Conservation (phyloP, 768 basidiomycete species). For the Russula sp. region DNA sequence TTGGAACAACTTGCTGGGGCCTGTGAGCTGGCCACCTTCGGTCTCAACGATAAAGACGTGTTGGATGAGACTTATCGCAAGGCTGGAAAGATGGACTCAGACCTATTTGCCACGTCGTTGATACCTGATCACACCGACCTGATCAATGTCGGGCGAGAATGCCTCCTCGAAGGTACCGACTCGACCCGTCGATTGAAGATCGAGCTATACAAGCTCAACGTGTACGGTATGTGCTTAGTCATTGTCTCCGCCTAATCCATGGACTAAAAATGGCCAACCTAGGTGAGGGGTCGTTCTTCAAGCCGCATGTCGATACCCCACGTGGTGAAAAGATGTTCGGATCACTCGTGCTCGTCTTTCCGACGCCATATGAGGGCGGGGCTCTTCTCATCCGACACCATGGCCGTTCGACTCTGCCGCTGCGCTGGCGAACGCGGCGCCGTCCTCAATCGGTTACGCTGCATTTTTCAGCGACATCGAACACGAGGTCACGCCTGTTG, state of each 20-base stretch:
- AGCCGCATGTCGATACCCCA: constrained; percentile 43
- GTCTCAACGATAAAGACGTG: constrained; percentile 31
- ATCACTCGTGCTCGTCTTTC: constrained; percentile 44
- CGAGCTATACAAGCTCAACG: constrained; percentile 41
- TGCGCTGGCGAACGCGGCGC: constrained; percentile 13
- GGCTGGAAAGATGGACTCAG: constrained; percentile 34
- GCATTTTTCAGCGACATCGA: constrained; percentile 41
- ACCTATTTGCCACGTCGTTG: constrained; percentile 32
- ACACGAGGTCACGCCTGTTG: constrained; percentile 38
- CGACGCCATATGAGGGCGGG: constrained; percentile 41
- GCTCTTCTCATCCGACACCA: constrained; percentile 32
- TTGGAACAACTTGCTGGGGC: constrained; percentile 28
- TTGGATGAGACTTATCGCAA: constrained; percentile 41
- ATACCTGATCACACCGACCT: constrained; percentile 27
- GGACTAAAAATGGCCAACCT: too few relatives aligned
- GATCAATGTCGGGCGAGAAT: constrained; percentile 24
- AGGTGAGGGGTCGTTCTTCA: constrained; percentile 43
- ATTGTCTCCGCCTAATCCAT: not conserved
- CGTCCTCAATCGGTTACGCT: constrained; percentile 30
- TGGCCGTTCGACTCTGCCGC: constrained; percentile 32
- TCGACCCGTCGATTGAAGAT: constrained; percentile 23
- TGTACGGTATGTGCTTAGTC: constrained; percentile 33
- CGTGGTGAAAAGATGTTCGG: constrained; percentile 40
- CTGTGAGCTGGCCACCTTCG: constrained; percentile 38
- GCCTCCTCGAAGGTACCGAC: constrained; percentile 23